Evolutionary conservation across 768 basidiomycete genomes (phyloP), one percentile per base, ranked within the genome.

Genomic region (Panaeolus papilionaceus): DNA sequence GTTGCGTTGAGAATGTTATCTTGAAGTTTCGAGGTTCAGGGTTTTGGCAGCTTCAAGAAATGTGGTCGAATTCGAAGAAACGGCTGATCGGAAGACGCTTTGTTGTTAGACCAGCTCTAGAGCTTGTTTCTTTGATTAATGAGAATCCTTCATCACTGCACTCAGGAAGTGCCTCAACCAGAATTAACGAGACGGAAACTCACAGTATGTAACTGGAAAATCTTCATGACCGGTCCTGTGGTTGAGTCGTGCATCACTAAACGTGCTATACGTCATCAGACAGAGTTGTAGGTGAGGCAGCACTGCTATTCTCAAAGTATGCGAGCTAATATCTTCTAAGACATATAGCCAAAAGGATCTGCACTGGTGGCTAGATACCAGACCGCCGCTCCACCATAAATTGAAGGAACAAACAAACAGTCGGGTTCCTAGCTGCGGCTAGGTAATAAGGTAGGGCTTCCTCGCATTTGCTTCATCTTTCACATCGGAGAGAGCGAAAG

Each of bases 381-480:
- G 33, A 51, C 28, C 26, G 11, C 28, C 4, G 11, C 28, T 58
- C 28, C 28, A 33, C 28, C n/a, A 16, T 16, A 58, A 58, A 58
- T 58, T 58, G 54, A 37, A 28, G 54, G 28, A 51, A 51, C 10
- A 7, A 58, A 33, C 10, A 58, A 58, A 28, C 16, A n/a, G 10
- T 12, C 26, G 28, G 54, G 28, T 58, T 58, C 54, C 54, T 58
- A 58, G 33, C 28, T 58, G 54, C 54, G 26, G 54, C 54, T 58
- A 58, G 8, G 54, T 4, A 58, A 51, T 51, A 51, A 51, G 47
- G 47, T 58, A 58, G 10, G 54, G 14, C 14, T 58, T 58, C 28
- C 54, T 58, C 54, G 14, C 47, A 51, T 51, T 26, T 9, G 20
- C 20, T 26, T 51, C 42, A 44, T 51, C 47, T 51, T 51, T 20